These are phyloP conservation scores for Penicillium egyptiacum DNA, from an alignment of 495 filamentous ascomycete genomes.

Conservation along the genomic window DNA sequence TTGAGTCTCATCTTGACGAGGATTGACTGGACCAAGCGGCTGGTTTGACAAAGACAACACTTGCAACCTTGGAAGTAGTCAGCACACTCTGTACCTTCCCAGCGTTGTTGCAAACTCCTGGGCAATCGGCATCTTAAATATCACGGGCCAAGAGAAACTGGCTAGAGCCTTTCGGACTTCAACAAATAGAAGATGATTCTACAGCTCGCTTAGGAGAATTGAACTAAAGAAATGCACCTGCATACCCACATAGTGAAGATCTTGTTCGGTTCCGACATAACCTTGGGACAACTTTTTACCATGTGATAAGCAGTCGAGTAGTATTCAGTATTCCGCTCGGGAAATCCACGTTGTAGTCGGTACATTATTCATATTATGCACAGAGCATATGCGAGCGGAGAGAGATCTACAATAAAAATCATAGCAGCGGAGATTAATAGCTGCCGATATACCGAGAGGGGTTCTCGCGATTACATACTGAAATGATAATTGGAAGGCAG, in stretches of 20 bases:
- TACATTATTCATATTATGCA: background rate
- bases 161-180: background rate
- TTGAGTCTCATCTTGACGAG: constrained; percentile 12
- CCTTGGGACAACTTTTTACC: background rate
- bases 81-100: background rate
- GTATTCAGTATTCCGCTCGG: background rate
- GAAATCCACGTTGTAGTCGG: background rate
- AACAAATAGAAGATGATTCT: constrained; percentile 3
- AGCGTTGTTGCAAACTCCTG: background rate
- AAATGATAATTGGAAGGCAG: constrained; percentile 10
- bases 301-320: constrained; percentile 4
- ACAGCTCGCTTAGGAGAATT: constrained; percentile 13
- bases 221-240: background rate
- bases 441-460: constrained; percentile 17
- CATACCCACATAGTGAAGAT: background rate
- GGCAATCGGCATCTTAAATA: constrained; percentile 10
- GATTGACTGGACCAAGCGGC: background rate
- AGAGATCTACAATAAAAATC: background rate
- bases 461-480: constrained; percentile 11
- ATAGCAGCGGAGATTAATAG: constrained; percentile 12
- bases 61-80: background rate
- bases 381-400: background rate
- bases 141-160: background rate
- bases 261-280: background rate
- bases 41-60: no score